Base-by-base conservation (phyloP, 176 grass and related monocot species). In the Olyra latifolia region DNA sequence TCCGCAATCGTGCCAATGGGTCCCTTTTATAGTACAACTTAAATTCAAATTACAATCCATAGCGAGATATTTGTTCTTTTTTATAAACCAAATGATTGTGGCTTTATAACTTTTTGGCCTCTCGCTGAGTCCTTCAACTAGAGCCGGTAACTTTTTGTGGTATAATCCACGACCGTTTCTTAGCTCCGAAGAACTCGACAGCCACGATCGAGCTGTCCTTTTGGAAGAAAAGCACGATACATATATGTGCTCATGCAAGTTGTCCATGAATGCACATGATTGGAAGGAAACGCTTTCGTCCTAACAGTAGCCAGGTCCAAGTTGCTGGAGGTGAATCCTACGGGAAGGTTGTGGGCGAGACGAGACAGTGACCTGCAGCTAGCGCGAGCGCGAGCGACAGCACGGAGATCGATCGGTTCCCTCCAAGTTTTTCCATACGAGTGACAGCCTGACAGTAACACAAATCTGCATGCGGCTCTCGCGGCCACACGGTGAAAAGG, bases 131-230 rank as follows among this genome's bases (percentile, higher is more conserved):
- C n/a, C n/a, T n/a, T n/a, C n/a, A n/a, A n/a, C n/a, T n/a, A n/a
- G n/a, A n/a, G n/a, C n/a, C n/a, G n/a, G n/a, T n/a, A n/a, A n/a
- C n/a, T n/a, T n/a, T n/a, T n/a, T n/a, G n/a, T n/a, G n/a, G n/a
- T n/a, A n/a, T n/a, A n/a, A n/a, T n/a, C n/a, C n/a, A n/a, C n/a
- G n/a, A n/a, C n/a, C n/a, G n/a, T n/a, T n/a, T n/a, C n/a, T n/a
- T n/a, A n/a, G n/a, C n/a, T n/a, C n/a, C n/a, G n/a, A n/a, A n/a
- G n/a, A n/a, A n/a, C n/a, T n/a, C n/a, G n/a, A n/a, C n/a, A n/a
- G n/a, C n/a, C n/a, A n/a, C n/a, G n/a, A n/a, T n/a, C n/a, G 32
- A 35, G 32, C 8, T 5, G 80, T 72, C 12, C 79, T 82, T 62
- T 73, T 42, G 69, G 15, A 7, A 24, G 57, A 82, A 62, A 63